These are phyloP conservation scores for Pseudonectria buxi DNA, from an alignment of 2,329 filamentous ascomycete species.

Conservation along the genomic window DNA sequence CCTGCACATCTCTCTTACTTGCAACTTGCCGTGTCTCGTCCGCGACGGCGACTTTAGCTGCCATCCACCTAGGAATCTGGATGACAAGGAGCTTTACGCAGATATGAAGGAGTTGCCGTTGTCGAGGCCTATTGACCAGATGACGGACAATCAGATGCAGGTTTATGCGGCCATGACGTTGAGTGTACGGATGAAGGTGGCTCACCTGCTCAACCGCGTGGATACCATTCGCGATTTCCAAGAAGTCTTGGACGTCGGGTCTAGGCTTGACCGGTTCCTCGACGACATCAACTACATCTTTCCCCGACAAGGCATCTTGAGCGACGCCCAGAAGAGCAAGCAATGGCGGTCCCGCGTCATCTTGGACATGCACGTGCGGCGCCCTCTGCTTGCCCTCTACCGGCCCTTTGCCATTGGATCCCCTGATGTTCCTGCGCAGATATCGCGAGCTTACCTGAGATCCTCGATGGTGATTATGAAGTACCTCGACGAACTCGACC, in stretches of 20 bases:
- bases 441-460: constrained; percentile 45
- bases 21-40: constrained; percentile 44
- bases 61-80: constrained; percentile 44
- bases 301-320: constrained; percentile 37
- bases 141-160: constrained; percentile 48
- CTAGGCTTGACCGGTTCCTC: constrained; percentile 45
- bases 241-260: constrained; percentile 46
- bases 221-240: constrained; percentile 47
- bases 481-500: constrained; percentile 49
- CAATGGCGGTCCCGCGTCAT: constrained; percentile 46
- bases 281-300: constrained; percentile 50
- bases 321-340: constrained; percentile 39
- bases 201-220: constrained; percentile 43
- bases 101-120: constrained; percentile 43
- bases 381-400: constrained; percentile 46
- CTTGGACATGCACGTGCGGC: constrained; percentile 48
- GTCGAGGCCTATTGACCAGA: constrained; percentile 43
- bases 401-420: constrained; percentile 49
- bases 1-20: constrained; percentile 46
- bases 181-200: constrained; percentile 41
- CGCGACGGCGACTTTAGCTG: constrained; percentile 49
- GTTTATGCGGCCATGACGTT: constrained; percentile 47
- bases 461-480: constrained; percentile 50
- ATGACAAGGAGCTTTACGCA: constrained; percentile 43
- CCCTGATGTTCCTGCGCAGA: constrained; percentile 42